Percentiles rank a stretch among this genome's conserved stretches.
These are phyloP conservation scores for Pleurotus citrinopileatus DNA, from an alignment of 768 basidiomycete genomes.

Conservation along the genomic window DNA sequence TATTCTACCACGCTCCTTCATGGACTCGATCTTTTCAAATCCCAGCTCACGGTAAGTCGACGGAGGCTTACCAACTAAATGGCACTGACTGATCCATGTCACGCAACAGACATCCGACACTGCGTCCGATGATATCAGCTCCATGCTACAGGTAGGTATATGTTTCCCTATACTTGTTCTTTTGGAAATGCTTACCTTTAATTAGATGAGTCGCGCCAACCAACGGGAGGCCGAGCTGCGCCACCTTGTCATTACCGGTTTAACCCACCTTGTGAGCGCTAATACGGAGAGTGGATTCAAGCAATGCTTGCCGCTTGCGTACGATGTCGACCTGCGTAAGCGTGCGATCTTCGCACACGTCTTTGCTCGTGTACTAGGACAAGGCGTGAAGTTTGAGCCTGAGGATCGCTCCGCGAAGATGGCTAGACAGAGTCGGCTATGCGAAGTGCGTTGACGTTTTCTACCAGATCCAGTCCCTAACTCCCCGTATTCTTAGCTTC, in stretches of 20 bases:
- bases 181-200: constrained; percentile 3
- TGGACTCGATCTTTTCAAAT: constrained; percentile 51
- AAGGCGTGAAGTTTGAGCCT: constrained; percentile 75
- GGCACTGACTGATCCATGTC: background rate
- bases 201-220: constrained; percentile 39
- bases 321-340: constrained; percentile 65
- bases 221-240: constrained; percentile 62
- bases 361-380: constrained; percentile 75
- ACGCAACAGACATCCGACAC: constrained; percentile 42
- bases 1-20: constrained; percentile 68
- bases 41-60: constrained; percentile 40
- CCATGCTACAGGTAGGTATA: constrained; percentile 39
- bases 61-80: background rate
- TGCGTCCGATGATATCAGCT: constrained; percentile 46
- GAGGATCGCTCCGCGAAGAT: constrained; percentile 47
- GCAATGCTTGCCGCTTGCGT: constrained; percentile 79
- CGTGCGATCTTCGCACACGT: constrained; percentile 83
- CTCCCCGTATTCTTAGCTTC: constrained; percentile 41
- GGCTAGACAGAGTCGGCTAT: constrained; percentile 49
- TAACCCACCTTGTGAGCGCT: constrained; percentile 77
- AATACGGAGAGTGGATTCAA: constrained; percentile 90
- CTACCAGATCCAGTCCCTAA: background rate
- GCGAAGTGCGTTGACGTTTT: constrained; percentile 47
- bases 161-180: background rate
- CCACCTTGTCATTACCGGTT: constrained; percentile 74